Conservation (phyloP, 495 filamentous ascomycete species). For the Penicillium subrubescens region DNA sequence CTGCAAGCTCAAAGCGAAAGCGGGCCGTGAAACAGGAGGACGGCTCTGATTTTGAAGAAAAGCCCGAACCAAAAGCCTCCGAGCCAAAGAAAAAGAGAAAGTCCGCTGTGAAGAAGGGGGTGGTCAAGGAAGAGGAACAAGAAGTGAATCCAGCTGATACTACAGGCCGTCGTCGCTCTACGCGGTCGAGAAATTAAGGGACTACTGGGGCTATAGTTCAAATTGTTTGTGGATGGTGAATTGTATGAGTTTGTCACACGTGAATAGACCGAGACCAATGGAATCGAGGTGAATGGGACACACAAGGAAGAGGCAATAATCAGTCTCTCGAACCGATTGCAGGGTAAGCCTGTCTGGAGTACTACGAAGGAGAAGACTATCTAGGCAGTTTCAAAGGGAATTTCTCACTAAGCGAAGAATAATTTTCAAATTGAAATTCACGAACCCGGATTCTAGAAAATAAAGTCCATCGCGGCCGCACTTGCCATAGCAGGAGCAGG, state of each 20-base stretch:
- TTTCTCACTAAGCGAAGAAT: neutral
- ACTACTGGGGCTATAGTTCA: neutral
- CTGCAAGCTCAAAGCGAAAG: conserved; percentile 39
- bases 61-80: conserved; percentile 25
- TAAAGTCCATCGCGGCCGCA: neutral
- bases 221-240: neutral
- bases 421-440: neutral
- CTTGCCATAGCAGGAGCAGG: neutral
- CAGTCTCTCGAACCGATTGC: neutral
- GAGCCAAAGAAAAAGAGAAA: conserved; percentile 27
- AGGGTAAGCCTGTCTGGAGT: neutral
- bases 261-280: no score
- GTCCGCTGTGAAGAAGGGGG: conserved; percentile 29
- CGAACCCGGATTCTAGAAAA: neutral
- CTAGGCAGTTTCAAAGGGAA: neutral
- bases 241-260: no score
- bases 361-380: neutral
- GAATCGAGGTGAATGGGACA: neutral
- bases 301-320: neutral
- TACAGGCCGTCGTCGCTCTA: conserved; percentile 39
- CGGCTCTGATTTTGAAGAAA: conserved; percentile 29
- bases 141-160: conserved; percentile 7
- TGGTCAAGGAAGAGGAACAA: conserved; percentile 23
- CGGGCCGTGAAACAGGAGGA: conserved; percentile 38
- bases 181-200: conserved; percentile 33